A percentile compares a stretch with the other conserved stretches of the same genome.
Evolutionary conservation across 495 filamentous ascomycete species (phyloP).

Genomic region (Neurospora sp.): DNA sequence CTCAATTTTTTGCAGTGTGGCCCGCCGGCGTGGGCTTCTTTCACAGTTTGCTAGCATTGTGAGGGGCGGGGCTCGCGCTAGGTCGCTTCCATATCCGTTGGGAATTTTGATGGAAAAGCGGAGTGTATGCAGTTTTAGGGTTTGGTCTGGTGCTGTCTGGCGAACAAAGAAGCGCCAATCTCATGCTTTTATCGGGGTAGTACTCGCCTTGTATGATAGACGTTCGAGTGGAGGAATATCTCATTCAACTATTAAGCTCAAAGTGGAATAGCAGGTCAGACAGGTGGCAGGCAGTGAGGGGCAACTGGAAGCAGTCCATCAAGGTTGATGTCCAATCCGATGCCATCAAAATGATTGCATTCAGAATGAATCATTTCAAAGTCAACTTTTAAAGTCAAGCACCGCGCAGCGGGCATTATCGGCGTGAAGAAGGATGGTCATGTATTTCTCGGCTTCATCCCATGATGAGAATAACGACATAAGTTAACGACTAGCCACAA

Average conservation of each 20-base stretch:
- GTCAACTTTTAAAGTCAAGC: neutral
- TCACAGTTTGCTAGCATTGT: neutral
- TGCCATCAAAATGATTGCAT: neutral
- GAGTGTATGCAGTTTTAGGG: neutral
- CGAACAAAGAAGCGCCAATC: neutral
- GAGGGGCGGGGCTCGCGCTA: neutral
- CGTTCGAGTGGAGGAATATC: neutral
- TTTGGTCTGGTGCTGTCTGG: neutral
- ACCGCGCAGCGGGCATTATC: neutral
- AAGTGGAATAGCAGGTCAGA: neutral
- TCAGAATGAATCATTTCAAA: neutral
- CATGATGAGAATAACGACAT: neutral
- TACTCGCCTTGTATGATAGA: neutral
- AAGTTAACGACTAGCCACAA: neutral
- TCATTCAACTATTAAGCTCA: neutral
- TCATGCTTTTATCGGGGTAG: neutral
- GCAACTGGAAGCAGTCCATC: slow-evolving; percentile 1
- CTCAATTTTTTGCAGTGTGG: slow-evolving; percentile 21
- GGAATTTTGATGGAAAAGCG: neutral
- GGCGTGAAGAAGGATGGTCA: neutral
- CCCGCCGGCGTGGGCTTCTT: neutral
- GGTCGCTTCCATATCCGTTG: neutral
- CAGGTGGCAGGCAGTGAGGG: slow-evolving; percentile 2
- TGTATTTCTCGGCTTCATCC: neutral
- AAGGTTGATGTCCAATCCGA: neutral